These are phyloP conservation scores for Penicillium odoratum DNA, from an alignment of 495 filamentous ascomycete genomes.

Conservation along the genomic window DNA sequence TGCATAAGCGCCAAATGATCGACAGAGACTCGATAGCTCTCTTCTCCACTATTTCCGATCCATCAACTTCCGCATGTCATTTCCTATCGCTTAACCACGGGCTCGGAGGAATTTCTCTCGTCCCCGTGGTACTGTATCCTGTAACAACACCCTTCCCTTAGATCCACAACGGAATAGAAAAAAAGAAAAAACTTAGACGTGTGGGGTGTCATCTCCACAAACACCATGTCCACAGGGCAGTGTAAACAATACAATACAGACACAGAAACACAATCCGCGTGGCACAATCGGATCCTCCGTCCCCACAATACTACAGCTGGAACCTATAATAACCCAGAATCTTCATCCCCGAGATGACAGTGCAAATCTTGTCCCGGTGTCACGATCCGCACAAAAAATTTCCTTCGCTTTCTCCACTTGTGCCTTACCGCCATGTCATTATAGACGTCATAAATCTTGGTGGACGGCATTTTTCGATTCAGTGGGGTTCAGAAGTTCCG, in stretches of 20 bases:
- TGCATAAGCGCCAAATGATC: slow-evolving; percentile 9
- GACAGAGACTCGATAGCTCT: neutral
- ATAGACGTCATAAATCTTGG: neutral
- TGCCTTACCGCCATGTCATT: neutral
- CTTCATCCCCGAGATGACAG: slow-evolving; percentile 3
- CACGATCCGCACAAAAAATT: neutral
- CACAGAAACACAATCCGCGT: neutral
- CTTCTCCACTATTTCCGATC: neutral
- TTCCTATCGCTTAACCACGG: neutral
- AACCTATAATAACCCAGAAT: neutral
- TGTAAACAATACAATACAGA: neutral
- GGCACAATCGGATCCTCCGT: neutral
- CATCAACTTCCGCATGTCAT: neutral
- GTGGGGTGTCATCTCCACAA: slow-evolving; percentile 3
- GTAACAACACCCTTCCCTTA: no score
- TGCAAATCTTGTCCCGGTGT: neutral
- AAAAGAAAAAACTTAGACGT: neutral
- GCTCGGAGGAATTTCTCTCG: neutral
- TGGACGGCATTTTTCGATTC: neutral
- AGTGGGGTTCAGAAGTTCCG: neutral
- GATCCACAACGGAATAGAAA: no score
- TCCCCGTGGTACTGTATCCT: neutral
- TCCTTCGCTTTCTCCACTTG: neutral
- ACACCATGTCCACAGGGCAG: neutral
- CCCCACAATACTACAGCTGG: neutral